phyloP scores from a whole-genome alignment of 148 eudicot species.

The Rhododendron henanense region DNA sequence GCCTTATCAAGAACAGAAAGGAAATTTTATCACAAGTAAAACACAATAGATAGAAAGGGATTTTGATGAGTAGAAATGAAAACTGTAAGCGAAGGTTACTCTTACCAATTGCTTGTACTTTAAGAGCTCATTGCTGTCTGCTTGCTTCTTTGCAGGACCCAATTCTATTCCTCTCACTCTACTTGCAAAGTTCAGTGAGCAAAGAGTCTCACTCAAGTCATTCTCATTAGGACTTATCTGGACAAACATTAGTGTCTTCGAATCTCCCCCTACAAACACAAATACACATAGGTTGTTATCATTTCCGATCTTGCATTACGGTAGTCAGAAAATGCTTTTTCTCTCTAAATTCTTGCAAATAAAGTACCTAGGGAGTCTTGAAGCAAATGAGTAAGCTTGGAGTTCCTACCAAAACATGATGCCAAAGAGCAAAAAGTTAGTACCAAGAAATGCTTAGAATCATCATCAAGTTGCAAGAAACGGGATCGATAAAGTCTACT shows the following conservation, averaged over 20 bases:
- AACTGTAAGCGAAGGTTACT: not conserved
- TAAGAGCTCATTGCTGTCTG: constrained; percentile 63
- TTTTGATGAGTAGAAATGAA: not conserved
- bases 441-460: not conserved
- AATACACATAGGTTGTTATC: not conserved
- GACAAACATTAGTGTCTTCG: constrained; percentile 92
- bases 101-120: constrained; percentile 84
- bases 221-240: constrained; percentile 91
- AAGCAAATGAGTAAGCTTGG: constrained; percentile 95
- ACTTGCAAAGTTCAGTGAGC: constrained; percentile 93
- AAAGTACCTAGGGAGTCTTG: constrained; percentile 91
- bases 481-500: not conserved
- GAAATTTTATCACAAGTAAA: not conserved
- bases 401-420: constrained; percentile 58
- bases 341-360: not conserved
- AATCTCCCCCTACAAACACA: constrained; percentile 72
- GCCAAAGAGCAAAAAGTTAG: not conserved
- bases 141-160: constrained; percentile 96
- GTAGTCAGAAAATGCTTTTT: not conserved
- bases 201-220: constrained; percentile 82
- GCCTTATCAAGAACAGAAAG: constrained; percentile 33
- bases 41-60: not conserved
- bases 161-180: constrained; percentile 93
- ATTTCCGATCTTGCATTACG: not conserved
- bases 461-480: not conserved